These are phyloP conservation scores for Exophiala lecanii-corni DNA, from an alignment of 2,329 filamentous ascomycete genomes.

Conservation along the genomic window DNA sequence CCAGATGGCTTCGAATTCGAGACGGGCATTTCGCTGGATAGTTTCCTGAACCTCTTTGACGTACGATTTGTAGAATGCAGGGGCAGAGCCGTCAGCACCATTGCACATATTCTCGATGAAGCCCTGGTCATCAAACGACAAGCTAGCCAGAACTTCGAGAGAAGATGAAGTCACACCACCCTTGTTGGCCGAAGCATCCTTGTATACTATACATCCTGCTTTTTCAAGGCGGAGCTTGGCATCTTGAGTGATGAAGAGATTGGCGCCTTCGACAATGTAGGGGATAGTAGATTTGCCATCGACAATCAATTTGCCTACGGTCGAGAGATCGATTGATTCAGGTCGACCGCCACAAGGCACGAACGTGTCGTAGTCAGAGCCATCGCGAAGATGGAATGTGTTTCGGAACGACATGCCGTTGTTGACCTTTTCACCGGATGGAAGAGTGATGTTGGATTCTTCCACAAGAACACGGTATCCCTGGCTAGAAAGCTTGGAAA, in stretches of 20 bases:
- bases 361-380: conserved; percentile 75
- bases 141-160: conserved; percentile 86
- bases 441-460: conserved; percentile 82
- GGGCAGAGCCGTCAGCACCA: conserved; percentile 67
- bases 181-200: conserved; percentile 98
- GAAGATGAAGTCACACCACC: conserved; percentile 97
- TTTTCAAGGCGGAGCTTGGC: conserved; percentile 92
- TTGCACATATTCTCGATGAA: conserved; percentile 96
- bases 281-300: conserved; percentile 83
- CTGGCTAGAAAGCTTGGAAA: conserved; percentile 75
- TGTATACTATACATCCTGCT: conserved; percentile 92
- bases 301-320: conserved; percentile 80
- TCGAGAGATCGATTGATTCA: conserved; percentile 90
- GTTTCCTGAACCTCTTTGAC: conserved; percentile 86
- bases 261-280: conserved; percentile 96
- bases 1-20: conserved; percentile 99
- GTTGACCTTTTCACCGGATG: conserved; percentile 76
- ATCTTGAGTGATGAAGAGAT: conserved; percentile 97
- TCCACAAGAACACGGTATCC: conserved; percentile 92
- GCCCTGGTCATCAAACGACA: conserved; percentile 85
- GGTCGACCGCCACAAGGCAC: conserved; percentile 95
- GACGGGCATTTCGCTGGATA: conserved; percentile 82
- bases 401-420: conserved; percentile 97
- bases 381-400: conserved; percentile 85
- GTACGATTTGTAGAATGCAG: conserved; percentile 88